These are phyloP conservation scores for Niebla homalea DNA, from an alignment of 495 filamentous ascomycete species.

Conservation along the genomic window DNA sequence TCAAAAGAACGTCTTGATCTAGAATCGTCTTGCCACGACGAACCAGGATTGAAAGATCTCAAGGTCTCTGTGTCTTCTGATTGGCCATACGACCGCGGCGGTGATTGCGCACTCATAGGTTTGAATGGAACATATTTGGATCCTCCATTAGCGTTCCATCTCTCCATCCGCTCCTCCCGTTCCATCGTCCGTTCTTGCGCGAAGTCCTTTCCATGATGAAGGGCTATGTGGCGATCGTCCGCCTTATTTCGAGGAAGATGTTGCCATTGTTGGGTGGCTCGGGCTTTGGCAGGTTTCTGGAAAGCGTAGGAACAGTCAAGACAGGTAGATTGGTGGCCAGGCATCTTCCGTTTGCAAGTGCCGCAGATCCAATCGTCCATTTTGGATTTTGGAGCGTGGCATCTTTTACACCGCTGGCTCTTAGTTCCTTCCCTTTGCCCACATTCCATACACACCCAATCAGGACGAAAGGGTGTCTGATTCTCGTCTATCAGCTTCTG, in stretches of 20 bases:
- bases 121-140: slow-evolving; percentile 9
- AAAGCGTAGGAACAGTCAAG: not conserved
- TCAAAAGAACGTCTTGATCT: not conserved
- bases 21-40: not conserved
- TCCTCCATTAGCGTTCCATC: not conserved
- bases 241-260: slow-evolving; percentile 4
- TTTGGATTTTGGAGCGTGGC: not conserved
- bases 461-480: not conserved
- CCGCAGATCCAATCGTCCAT: not conserved
- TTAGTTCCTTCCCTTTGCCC: not conserved
- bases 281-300: not conserved
- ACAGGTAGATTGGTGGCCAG: not conserved
- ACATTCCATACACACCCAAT: not conserved
- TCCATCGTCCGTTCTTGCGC: not conserved
- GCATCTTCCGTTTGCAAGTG: not conserved
- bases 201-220: not conserved
- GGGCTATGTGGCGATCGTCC: too few species aligned
- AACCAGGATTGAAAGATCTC: not conserved
- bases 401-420: not conserved
- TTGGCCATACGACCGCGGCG: not conserved
- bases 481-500: not conserved
- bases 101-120: not conserved
- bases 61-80: not conserved
- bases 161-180: slow-evolving; percentile 7
- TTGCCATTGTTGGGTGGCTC: not conserved